Evolutionary conservation across 495 filamentous ascomycete species (phyloP).

Genomic region (Podospora comata): DNA sequence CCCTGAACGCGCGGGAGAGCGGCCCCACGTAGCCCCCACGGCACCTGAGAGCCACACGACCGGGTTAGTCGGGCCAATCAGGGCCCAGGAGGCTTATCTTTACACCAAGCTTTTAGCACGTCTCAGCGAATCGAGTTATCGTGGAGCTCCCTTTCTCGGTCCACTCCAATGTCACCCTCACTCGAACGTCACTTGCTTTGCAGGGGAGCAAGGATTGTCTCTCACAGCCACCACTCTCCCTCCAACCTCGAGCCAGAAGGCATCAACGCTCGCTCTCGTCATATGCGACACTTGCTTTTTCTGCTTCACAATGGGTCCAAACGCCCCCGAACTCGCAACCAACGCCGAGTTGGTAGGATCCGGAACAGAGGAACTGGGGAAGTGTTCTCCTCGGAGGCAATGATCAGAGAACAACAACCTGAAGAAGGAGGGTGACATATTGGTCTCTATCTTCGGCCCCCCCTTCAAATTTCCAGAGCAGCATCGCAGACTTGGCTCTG

Average conservation of each 20-base stretch:
- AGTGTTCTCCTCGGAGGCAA: neutral
- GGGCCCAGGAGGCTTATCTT: constrained; percentile 6
- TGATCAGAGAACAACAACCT: neutral
- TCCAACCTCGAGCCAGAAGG: neutral
- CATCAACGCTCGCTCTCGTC: neutral
- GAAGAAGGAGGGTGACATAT: neutral
- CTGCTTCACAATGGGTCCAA: neutral
- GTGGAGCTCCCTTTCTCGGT: neutral
- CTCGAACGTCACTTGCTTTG: neutral
- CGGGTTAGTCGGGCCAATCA: constrained; percentile 1
- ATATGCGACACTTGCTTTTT: neutral
- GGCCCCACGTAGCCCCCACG: constrained; percentile 12
- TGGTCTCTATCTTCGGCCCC: neutral
- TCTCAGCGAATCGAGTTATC: constrained; percentile 14
- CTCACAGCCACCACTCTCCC: neutral
- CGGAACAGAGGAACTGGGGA: neutral
- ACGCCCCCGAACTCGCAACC: neutral
- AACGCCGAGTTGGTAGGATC: neutral
- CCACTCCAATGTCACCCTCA: neutral
- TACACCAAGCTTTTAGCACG: constrained; percentile 14
- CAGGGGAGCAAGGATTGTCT: neutral
- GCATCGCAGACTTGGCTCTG: neutral
- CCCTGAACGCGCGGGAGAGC: neutral
- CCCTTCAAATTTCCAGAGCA: neutral
- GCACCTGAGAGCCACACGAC: neutral